Conservation (phyloP, 495 filamentous ascomycete species). For the Penicillium canescens region DNA sequence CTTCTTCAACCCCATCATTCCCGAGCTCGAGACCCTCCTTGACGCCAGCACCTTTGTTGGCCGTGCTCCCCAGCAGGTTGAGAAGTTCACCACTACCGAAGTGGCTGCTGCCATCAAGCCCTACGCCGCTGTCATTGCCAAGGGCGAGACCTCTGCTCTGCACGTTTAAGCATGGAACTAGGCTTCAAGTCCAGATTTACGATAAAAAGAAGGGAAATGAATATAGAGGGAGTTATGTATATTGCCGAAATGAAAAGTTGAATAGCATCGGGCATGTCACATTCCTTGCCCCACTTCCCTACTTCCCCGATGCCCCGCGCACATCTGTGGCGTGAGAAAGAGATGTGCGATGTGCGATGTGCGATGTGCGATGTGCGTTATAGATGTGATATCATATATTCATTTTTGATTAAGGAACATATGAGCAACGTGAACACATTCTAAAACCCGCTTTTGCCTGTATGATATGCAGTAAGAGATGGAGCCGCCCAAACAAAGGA, state of each 20-base stretch:
- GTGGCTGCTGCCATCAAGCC: constrained; percentile 53
- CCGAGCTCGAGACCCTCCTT: constrained; percentile 72
- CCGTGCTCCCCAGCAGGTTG: constrained; percentile 57
- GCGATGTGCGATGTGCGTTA: background rate
- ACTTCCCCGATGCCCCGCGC: constrained; percentile 13
- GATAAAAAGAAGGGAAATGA: constrained; percentile 7
- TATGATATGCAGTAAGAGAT: background rate
- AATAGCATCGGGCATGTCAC: background rate
- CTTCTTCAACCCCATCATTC: constrained; percentile 83
- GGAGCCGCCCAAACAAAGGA: constrained; percentile 3
- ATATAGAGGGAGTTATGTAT: constrained; percentile 3
- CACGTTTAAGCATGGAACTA: constrained; percentile 41
- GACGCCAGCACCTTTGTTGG: constrained; percentile 70
- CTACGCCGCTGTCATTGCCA: constrained; percentile 41
- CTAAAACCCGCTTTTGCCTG: constrained; percentile 1
- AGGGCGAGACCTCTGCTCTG: constrained; percentile 50
- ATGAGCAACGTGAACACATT: background rate
- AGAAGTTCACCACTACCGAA: constrained; percentile 56
- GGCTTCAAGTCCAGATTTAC: background rate
- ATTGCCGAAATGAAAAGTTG: background rate
- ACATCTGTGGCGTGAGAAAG: background rate
- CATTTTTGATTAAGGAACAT: background rate
- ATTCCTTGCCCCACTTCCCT: constrained; percentile 9
- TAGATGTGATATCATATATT: background rate
- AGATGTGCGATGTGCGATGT: background rate